These are phyloP conservation scores for Medicago ruthenica DNA, from an alignment of 306 rosid species.

Conservation along the genomic window DNA sequence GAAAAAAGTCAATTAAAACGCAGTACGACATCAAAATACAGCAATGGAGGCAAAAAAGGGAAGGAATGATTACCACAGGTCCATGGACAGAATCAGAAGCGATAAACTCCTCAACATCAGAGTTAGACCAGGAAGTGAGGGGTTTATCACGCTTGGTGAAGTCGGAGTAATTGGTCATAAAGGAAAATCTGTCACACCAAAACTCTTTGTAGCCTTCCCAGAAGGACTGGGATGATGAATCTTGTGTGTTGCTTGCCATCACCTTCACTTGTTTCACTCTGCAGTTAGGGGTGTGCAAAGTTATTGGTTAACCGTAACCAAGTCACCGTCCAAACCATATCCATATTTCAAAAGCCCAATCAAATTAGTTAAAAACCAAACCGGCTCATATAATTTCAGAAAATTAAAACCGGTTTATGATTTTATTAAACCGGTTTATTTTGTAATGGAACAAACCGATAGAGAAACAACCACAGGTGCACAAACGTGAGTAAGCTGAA, in stretches of 20 bases:
- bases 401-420: too few species aligned
- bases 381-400: too few species aligned
- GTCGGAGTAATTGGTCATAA: slow-evolving; percentile 57
- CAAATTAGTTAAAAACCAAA: too few species aligned
- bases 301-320: too few species aligned
- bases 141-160: slow-evolving; percentile 66
- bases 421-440: too few species aligned
- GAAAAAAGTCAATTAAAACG: too few species aligned
- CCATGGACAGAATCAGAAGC: slow-evolving; percentile 85
- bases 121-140: slow-evolving; percentile 67
- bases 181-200: slow-evolving; percentile 71
- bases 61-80: slow-evolving; percentile 54
- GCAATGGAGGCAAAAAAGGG: neutral
- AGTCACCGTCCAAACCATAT: too few species aligned
- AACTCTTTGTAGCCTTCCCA: slow-evolving; percentile 74
- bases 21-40: neutral
- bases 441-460: too few species aligned
- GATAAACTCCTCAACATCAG: slow-evolving; percentile 75
- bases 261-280: neutral
- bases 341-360: too few species aligned
- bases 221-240: slow-evolving; percentile 56
- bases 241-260: slow-evolving; percentile 49
- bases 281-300: too few species aligned
- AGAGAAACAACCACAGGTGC: too few species aligned
- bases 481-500: too few species aligned